phyloP scores from a whole-genome alignment of 108 stramenopile genomes.

The Cyclotella sp. region DNA sequence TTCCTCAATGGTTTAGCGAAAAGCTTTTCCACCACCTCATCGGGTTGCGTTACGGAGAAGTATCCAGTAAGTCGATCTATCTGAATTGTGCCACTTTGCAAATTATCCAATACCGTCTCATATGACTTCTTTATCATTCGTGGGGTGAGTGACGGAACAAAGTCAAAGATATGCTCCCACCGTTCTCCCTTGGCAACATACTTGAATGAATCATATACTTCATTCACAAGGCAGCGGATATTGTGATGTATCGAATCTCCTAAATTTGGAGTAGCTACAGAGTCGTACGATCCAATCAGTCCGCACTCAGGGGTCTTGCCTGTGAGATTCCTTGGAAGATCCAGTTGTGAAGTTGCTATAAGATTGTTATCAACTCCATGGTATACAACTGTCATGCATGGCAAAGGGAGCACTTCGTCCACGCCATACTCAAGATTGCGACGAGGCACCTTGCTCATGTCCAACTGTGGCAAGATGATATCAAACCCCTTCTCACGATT shows the following conservation, averaged over 20 bases:
- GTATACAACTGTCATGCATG: constrained; percentile 27
- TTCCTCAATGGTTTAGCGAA: constrained; percentile 13
- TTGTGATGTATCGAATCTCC: constrained; percentile 29
- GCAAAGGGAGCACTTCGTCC: constrained; percentile 19
- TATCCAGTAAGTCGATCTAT: constrained; percentile 17
- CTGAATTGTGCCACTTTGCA: constrained; percentile 7
- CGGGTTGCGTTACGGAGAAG: constrained; percentile 17
- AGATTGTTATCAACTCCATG: constrained; percentile 7
- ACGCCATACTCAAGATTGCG: constrained; percentile 25
- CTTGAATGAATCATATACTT: constrained; percentile 28
- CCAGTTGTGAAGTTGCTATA: constrained; percentile 7
- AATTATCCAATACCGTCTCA: constrained; percentile 15
- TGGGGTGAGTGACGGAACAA: constrained; percentile 23
- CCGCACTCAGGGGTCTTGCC: constrained; percentile 4
- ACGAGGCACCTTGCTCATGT: constrained; percentile 20
- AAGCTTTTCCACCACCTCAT: constrained; percentile 19
- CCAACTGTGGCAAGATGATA: constrained; percentile 29
- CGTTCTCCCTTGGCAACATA: constrained; percentile 26
- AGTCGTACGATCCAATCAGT: constrained; percentile 24
- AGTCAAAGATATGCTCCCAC: constrained; percentile 31
- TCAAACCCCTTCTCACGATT: constrained; percentile 30
- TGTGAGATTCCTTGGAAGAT: constrained; percentile 1
- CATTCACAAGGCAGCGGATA: constrained; percentile 25
- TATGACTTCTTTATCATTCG: constrained; percentile 24
- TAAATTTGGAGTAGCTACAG: background rate